Evolutionary conservation across 257 asterid genomes (phyloP), one percentile per base, ranked within the genome.

Genomic region (Solanum paucissectum): DNA sequence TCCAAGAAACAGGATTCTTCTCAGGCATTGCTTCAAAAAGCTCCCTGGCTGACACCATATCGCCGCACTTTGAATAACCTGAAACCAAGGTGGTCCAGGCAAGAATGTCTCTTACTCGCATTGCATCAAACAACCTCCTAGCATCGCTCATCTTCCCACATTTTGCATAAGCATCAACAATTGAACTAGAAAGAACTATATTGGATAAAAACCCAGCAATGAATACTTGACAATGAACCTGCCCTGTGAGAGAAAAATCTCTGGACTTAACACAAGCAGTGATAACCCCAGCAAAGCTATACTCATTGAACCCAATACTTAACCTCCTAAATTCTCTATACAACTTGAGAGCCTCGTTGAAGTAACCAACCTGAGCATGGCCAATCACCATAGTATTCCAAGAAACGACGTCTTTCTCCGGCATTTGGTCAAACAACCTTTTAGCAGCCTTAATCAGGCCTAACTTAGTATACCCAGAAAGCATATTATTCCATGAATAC

Each of bases 401-500:
- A 72, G 96, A 91, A 25, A 96, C 96, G 8, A 90, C 89, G 84
- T 96, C 98, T 87, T 91, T 93, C 82, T 90, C 94, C 3, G 98
- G 95, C 99, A 95, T 96, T 90, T 89, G 87, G 6, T 93, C 95
- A 74, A 96, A 96, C 89, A 96, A 69, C 38, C 90, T 89, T 84
- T 88, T 87, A 20, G 97, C 99, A 86, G 95, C 93, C 90, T 89
- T 90, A 52, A 76, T 88, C 95, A 93, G 92, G 88, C 95, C 95
- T 86, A 90, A 84, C 83, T 91, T 91, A 1, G 95, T 94, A 87
- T 94, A 96, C 36, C 98, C 96, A 49, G 96, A 88, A 11, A 96
- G 95, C 98, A 95, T 94, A 87, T 88, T 91, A 88, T 96, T 96
- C 98, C 98, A 96, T 38, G 98, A 94, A 85, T 93, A 96, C 94